Base-by-base conservation (phyloP, 1,284 basidiomycete genomes). In the Singerocomus inundabilis region DNA sequence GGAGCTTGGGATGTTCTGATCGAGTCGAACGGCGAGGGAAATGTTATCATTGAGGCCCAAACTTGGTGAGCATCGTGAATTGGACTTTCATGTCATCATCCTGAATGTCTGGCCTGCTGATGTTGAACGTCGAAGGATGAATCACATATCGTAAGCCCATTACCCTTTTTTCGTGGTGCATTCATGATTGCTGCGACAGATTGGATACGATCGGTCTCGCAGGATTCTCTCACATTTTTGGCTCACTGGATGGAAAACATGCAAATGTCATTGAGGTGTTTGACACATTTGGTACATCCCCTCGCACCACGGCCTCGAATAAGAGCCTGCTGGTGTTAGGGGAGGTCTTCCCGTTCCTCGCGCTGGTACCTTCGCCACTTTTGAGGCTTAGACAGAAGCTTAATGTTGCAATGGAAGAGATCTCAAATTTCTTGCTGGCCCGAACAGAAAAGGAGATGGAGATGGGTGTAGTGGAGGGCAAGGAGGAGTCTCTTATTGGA, bases 31-130 rank as follows among this genome's bases (percentile, higher is more conserved):
- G 70, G 62, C 26, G 63, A 62, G 13, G 59, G 54, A 0, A 15
- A 33, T 18, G 28, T 49, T 5, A 49, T 77, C 11, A 78, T 84
- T 21, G 79, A 84, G 18, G 79, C 82, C 5, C 75, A 83, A 11
- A 49, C 18, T 9, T 60, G 58, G 57, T 60, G 12, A 21, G 16
- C 38, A 10, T 21, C 15, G 6, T 21, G 7, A 46, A 45, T 21
- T 1, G 6, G 16, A 6, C 12, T 5, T 18, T 15, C 16, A 12
- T 44, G 18, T 15, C 6, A 8, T 45, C 26, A 28, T 28, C 18
- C 15, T 3, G 2, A 15, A 8, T 21, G 13, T 29, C 26, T 32
- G n/a, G 47, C 7, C 18, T 10, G 18, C 12, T 46, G 21, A 6
- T 60, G 8, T 25, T 21, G 21, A 4, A 21, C 21, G 4, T 6